Conservation (phyloP, 2,329 filamentous ascomycete species). For the Escovopsis sp. region DNA sequence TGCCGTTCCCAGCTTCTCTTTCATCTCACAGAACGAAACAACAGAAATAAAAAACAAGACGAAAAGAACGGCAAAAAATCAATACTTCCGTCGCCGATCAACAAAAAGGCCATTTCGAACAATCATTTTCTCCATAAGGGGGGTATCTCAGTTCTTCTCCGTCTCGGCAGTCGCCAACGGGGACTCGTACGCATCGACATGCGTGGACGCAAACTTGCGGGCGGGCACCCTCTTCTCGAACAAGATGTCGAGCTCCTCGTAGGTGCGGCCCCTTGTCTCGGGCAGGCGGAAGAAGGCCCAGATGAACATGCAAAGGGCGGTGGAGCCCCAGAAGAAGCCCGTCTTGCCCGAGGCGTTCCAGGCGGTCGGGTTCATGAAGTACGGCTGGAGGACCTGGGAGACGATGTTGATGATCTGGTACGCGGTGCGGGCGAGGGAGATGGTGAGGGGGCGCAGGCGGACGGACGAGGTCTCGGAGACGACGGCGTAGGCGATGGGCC, state of each 20-base stretch:
- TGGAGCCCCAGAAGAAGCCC: conserved; percentile 32
- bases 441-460: conserved; percentile 38
- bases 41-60: no score
- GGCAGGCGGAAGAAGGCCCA: conserved; percentile 38
- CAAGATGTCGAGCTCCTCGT: conserved; percentile 24
- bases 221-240: conserved; percentile 17
- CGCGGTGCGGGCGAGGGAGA: conserved; percentile 31
- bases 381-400: conserved; percentile 33
- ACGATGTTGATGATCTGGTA: conserved; percentile 34
- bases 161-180: background rate
- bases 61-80: no score
- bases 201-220: conserved; percentile 13
- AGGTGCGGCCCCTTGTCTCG: conserved; percentile 35
- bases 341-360: conserved; percentile 33
- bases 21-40: no score
- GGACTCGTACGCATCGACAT: background rate
- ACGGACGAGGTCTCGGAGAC: conserved; percentile 38
- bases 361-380: conserved; percentile 29
- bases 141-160: conserved; percentile 1
- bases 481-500: conserved; percentile 37
- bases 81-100: no score
- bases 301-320: conserved; percentile 30
- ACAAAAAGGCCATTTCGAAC: no score
- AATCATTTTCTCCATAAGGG: no score
- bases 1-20: no score